Conservation (phyloP, 2,329 filamentous ascomycete species). For the Phaeomoniella chlamydospora region DNA sequence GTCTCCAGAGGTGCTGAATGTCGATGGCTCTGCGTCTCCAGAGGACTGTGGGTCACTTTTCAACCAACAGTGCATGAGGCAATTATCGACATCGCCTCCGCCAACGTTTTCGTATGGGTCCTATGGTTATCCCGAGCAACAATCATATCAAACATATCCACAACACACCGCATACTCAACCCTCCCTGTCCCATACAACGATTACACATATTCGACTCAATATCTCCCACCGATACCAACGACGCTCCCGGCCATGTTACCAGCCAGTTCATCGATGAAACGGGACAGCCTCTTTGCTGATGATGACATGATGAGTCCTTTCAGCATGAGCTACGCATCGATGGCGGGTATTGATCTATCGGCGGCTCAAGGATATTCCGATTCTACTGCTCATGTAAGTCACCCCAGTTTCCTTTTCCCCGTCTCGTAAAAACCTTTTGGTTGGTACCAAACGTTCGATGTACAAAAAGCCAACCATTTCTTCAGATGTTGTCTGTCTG, state of each 20-base stretch:
- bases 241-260: slow-evolving; percentile 28
- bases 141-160: slow-evolving; percentile 18
- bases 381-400: slow-evolving; percentile 28
- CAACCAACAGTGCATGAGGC: slow-evolving; percentile 41
- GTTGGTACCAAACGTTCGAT: not conserved
- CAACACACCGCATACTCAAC: slow-evolving; percentile 20
- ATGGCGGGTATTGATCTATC: slow-evolving; percentile 42
- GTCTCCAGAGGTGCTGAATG: slow-evolving; percentile 16
- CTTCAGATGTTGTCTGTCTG: too few relatives aligned
- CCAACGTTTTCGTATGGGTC: slow-evolving; percentile 39
- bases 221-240: slow-evolving; percentile 25
- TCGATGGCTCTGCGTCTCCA: slow-evolving; percentile 18
- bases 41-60: slow-evolving; percentile 40
- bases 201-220: slow-evolving; percentile 20
- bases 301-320: slow-evolving; percentile 41
- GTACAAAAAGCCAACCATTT: slow-evolving; percentile 6
- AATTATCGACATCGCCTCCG: slow-evolving; percentile 44
- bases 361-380: slow-evolving; percentile 19
- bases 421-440: too few relatives aligned
- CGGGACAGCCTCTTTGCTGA: slow-evolving; percentile 36
- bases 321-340: slow-evolving; percentile 45
- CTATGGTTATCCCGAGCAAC: slow-evolving; percentile 29
- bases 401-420: slow-evolving; percentile 14
- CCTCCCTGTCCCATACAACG: slow-evolving; percentile 16
- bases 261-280: slow-evolving; percentile 30